Evolutionary conservation across 2,329 filamentous ascomycete genomes (phyloP).

Genomic region (Hypoxylon sp.): DNA sequence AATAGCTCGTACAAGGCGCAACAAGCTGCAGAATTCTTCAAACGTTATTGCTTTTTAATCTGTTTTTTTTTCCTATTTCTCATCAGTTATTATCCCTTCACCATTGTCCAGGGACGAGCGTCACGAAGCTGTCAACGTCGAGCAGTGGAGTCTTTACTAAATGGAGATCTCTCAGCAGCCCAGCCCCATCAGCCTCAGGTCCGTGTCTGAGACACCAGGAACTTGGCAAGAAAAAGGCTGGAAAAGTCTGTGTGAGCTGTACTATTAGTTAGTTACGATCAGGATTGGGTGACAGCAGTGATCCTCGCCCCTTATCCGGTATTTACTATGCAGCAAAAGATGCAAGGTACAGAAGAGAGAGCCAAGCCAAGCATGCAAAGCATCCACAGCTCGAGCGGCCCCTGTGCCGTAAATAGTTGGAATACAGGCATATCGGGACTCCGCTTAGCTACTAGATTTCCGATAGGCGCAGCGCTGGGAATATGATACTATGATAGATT

Average conservation of each 20-base stretch:
- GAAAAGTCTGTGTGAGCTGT: too few relatives aligned
- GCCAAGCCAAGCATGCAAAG: too few relatives aligned
- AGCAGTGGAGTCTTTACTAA: conserved; percentile 2
- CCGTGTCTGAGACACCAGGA: conserved; percentile 21
- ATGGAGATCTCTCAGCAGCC: conserved; percentile 20
- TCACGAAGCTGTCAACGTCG: background rate
- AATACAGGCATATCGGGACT: conserved; percentile 10
- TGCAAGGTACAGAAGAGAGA: too few relatives aligned
- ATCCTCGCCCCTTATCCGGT: too few relatives aligned
- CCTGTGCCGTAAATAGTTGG: conserved; percentile 23
- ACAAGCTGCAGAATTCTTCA: too few relatives aligned
- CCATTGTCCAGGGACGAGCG: background rate
- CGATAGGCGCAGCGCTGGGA: conserved; percentile 15
- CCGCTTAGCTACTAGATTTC: conserved; percentile 14
- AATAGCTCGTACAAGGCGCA: conserved; percentile 13
- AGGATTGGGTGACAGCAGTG: too few relatives aligned
- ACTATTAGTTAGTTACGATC: too few relatives aligned
- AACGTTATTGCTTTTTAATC: too few relatives aligned
- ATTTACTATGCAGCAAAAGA: too few relatives aligned
- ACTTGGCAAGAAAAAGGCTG: conserved; percentile 15
- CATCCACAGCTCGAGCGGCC: conserved; percentile 12
- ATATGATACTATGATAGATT: conserved; percentile 16
- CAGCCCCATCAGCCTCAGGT: conserved; percentile 32
- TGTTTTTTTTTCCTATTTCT: too few relatives aligned
- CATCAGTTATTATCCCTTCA: background rate